Percentiles rank a stretch among this genome's conserved stretches.
phyloP scores from a whole-genome alignment of 78 protist species.

The Dictyostelium capitatum region DNA sequence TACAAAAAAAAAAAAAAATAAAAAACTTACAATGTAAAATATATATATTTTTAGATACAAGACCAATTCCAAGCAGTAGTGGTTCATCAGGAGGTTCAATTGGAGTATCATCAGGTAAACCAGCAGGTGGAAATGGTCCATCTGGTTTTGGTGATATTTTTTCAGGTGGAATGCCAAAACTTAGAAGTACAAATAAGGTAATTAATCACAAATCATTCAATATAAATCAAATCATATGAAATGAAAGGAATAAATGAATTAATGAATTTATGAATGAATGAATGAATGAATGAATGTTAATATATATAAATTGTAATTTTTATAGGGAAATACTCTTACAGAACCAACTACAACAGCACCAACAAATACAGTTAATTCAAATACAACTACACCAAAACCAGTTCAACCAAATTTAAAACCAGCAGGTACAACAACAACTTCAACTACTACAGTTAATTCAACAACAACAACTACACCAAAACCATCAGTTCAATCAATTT shows the following conservation, averaged over 20 bases:
- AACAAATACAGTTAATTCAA: neutral
- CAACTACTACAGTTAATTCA: neutral
- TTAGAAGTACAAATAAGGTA: conserved; percentile 43
- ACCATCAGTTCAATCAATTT: neutral
- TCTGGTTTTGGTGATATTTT: conserved; percentile 73
- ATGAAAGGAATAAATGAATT: too few relatives aligned
- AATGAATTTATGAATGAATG: too few relatives aligned
- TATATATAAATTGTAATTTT: too few relatives aligned
- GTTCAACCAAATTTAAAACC: neutral
- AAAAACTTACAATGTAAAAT: neutral
- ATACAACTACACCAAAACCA: neutral
- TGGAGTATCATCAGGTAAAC: conserved; percentile 1
- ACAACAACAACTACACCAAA: neutral
- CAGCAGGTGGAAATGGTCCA: conserved; percentile 53
- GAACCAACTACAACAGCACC: neutral
- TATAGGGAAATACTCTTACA: neutral
- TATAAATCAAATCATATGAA: too few relatives aligned
- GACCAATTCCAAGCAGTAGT: neutral
- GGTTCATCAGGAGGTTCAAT: neutral
- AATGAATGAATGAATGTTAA: too few relatives aligned
- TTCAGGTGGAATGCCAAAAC: conserved; percentile 78
- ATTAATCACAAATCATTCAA: neutral
- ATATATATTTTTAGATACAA: neutral
- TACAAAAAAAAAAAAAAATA: neutral
- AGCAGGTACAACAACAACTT: neutral